Base-by-base conservation (phyloP, 768 basidiomycete species). In the Omphalotus guepiniiformis region DNA sequence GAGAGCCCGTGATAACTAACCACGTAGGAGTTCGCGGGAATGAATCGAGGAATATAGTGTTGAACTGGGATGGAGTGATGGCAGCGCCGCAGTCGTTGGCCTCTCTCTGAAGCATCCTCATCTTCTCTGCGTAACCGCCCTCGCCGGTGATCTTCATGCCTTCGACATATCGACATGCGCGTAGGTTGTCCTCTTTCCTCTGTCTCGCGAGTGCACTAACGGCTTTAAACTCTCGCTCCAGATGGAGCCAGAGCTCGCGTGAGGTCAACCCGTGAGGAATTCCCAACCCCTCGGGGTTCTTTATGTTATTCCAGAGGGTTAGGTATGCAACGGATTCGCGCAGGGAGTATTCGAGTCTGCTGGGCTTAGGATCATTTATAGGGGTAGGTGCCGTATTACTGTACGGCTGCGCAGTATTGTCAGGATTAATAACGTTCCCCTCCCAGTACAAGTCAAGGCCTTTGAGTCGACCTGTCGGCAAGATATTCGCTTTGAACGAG, bases 401-500 rank as follows among this genome's bases (percentile, higher is more conserved):
- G 16, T 27, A 28, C 19, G 18, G 23, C 4, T 15, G n/a, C 4
- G 16, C 25, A n/a, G 26, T 44, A 30, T 44, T 30, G 5, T 4
- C 16, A 44, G 42, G 42, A 4, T 12, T 32, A 6, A 22, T 30
- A 7, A 44, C 28, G 15, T 28, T 44, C 13, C 42, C 42, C 30
- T 44, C 42, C 42, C 42, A 44, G 30, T 44, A 44, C 6, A 29
- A n/a, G 42, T 29, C 16, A 4, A 44, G 28, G 16, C 42, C 42
- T n/a, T 44, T 28, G 16, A 34, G 28, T 34, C 23, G 4, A 6
- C 42, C 42, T 5, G 16, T 16, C 25, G 28, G 16, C 6, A 44
- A 16, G n/a, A 44, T 34, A 16, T 13, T 29, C 4, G n/a, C 27
- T 22, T 44, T 44, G 16, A 16, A 44, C 11, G 25, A n/a, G 11